phyloP scores from a whole-genome alignment of 306 rosid species.

The Morella rubra region DNA sequence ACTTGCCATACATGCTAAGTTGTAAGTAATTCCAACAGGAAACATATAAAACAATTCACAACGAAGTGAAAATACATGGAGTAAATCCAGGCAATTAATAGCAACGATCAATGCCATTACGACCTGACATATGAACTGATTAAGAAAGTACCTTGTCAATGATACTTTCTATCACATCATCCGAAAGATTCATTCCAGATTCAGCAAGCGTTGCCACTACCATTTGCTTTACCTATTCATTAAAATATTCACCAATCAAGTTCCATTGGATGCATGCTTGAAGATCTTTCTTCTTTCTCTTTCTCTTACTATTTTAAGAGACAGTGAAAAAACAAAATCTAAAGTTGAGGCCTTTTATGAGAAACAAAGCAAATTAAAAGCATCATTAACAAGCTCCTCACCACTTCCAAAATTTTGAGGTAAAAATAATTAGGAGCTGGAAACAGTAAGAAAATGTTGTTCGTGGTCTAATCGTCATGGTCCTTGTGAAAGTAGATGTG shows the following conservation, averaged over 20 bases:
- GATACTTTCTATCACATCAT: slow-evolving; percentile 63
- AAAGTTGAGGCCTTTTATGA: slow-evolving; percentile 1
- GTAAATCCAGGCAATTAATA: slow-evolving; percentile 15
- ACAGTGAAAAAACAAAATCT: background rate
- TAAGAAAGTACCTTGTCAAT: slow-evolving; percentile 65
- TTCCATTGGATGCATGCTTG: background rate
- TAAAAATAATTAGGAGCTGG: slow-evolving; percentile 4
- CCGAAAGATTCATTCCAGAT: slow-evolving; percentile 77
- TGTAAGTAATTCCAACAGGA: background rate
- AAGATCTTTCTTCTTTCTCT: background rate
- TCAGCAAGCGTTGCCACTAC: slow-evolving; percentile 86
- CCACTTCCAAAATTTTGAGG: background rate
- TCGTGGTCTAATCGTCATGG: background rate
- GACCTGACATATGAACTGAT: slow-evolving; percentile 19
- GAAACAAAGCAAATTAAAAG: background rate
- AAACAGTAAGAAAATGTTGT: slow-evolving; percentile 3
- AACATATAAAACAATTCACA: slow-evolving; percentile 1
- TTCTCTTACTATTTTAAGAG: background rate
- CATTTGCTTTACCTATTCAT: slow-evolving; percentile 74
- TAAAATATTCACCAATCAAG: slow-evolving; percentile 12
- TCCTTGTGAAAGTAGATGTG: background rate
- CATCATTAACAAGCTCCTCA: background rate
- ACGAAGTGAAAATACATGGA: background rate
- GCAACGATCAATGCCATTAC: slow-evolving; percentile 2
- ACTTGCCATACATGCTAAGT: background rate